Evolutionary conservation across 495 filamentous ascomycete species (phyloP), one percentile per base, ranked within the genome.

Genomic region (Viridothelium virens): DNA sequence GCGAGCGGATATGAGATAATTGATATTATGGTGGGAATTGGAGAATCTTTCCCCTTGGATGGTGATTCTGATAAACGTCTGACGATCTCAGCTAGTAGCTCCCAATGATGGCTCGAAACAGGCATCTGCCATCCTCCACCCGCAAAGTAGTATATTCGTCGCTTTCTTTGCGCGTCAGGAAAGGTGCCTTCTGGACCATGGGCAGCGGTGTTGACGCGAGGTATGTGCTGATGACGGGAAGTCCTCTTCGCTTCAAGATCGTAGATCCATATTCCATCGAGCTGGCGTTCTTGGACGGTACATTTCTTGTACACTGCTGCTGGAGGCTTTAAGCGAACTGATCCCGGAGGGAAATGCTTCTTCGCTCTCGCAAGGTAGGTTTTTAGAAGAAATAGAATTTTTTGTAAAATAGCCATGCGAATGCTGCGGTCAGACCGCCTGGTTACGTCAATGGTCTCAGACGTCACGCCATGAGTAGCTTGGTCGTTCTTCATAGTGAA

Each of bases 41-140:
- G 10, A n/a, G 18, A 34, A 36, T 11, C 36, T 14, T 36, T 36
- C 3, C 36, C 31, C n/a, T 33, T 34, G n/a, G 53, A 59, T 34
- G 53, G 53, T 10, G 31, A 34, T 36, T 69, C 48, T 10, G 68
- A 67, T n/a, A 77, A 33, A 11, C 69, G 14, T 0, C 47, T 56
- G 6, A 69, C 67, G 12, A 79, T 64, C 31, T 73, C 74, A 2
- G 70, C 71, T 44, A 66, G 70, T 1, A 77, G 59, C 46, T 68
- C 65, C 77, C 76, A 79, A 62, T 79, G 77, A 56, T 77, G 70
- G 10, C 65, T 47, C 1, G 68, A 67, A 0, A 78, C 67, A 6
- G 74, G 70, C 64, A 65, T 67, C 63, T 72, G 72, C 71, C 77
- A 79, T 16, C 74, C 72, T 9, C 75, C 78, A 38, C 76, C 78